Conservation (phyloP, 1,139 yeast genomes). For the Wickerhamomyces sp. region DNA sequence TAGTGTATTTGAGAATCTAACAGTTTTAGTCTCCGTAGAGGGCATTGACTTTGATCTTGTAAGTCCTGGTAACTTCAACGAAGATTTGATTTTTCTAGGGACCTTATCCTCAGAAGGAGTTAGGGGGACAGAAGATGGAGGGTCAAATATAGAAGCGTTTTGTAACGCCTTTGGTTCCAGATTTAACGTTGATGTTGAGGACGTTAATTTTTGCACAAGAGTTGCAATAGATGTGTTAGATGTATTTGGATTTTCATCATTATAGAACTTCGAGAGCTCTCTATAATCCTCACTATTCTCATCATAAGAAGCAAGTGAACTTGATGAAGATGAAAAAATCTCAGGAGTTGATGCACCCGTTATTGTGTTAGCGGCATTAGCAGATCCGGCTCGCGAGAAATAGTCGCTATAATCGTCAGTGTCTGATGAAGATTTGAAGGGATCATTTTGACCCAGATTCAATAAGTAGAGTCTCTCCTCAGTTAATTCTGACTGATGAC, state of each 20-base stretch:
- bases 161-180: conserved; percentile 5
- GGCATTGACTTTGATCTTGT: conserved; percentile 51
- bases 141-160: conserved; percentile 4
- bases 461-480: conserved; percentile 6
- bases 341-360: conserved; percentile 9
- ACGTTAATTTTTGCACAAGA: conserved; percentile 17
- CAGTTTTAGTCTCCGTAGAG: conserved; percentile 45
- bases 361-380: not conserved
- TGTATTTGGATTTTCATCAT: conserved; percentile 6
- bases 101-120: conserved; percentile 1
- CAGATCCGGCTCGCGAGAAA: not conserved
- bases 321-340: conserved; percentile 16
- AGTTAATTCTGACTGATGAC: conserved; percentile 1
- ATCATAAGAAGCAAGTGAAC: conserved; percentile 19
- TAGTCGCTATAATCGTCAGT: not conserved
- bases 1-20: conserved; percentile 55
- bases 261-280: conserved; percentile 6
- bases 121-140: conserved; percentile 4
- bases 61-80: conserved; percentile 34
- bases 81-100: conserved; percentile 22
- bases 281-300: conserved; percentile 15
- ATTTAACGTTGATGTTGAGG: conserved; percentile 20
- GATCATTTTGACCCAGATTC: conserved; percentile 2
- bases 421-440: not conserved
- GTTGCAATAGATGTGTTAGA: conserved; percentile 23